These are phyloP conservation scores for Cercospora sp. DNA, from an alignment of 2,329 filamentous ascomycete genomes.

Conservation along the genomic window DNA sequence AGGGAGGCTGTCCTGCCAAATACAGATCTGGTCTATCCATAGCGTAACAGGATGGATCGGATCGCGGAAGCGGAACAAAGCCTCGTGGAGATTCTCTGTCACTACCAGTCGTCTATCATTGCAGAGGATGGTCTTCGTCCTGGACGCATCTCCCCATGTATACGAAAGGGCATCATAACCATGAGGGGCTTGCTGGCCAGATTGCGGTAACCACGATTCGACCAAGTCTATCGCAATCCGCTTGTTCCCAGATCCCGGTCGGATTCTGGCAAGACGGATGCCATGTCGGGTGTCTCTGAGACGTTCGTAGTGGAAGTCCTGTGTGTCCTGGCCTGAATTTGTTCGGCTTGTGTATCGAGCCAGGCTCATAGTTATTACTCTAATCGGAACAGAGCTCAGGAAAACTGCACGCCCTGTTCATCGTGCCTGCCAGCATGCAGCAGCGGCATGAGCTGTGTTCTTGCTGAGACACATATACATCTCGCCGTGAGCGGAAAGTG, in stretches of 20 bases:
- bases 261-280: slow-evolving; percentile 34
- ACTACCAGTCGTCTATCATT: slow-evolving; percentile 32
- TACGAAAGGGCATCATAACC: slow-evolving; percentile 38
- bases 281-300: slow-evolving; percentile 31
- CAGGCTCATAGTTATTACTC: slow-evolving; percentile 23
- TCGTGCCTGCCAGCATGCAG: not conserved
- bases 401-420: not conserved
- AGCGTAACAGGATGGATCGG: slow-evolving; percentile 24
- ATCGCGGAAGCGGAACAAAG: slow-evolving; percentile 34
- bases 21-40: slow-evolving; percentile 40
- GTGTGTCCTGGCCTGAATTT: slow-evolving; percentile 7
- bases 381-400: not conserved
- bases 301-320: slow-evolving; percentile 31
- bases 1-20: slow-evolving; percentile 33
- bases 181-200: slow-evolving; percentile 18
- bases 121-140: slow-evolving; percentile 33
- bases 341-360: slow-evolving; percentile 31
- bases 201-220: slow-evolving; percentile 31
- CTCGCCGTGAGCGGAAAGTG: not conserved
- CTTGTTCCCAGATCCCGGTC: slow-evolving; percentile 31
- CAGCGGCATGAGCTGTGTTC: not conserved
- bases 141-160: slow-evolving; percentile 32
- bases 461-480: not conserved
- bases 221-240: slow-evolving; percentile 33
- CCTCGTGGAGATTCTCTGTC: slow-evolving; percentile 34